Evolutionary conservation across 768 basidiomycete genomes (phyloP), one percentile per base, ranked within the genome.

Genomic region (Lactifluus subvellereus): DNA sequence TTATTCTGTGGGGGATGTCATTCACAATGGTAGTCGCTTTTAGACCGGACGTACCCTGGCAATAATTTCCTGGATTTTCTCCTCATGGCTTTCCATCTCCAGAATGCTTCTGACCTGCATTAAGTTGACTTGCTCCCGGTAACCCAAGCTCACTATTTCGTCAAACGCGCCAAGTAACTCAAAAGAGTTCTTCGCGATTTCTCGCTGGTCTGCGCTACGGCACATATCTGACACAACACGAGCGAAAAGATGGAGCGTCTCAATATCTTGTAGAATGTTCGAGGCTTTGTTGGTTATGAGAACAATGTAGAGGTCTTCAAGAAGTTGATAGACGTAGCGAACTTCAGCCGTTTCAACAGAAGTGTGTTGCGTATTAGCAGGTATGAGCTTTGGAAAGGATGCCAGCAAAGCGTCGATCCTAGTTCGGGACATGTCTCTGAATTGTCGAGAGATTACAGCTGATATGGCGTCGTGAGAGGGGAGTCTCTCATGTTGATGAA

Each of bases 211-310:
- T 6, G 87, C 89, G 61, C 80, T 87, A 68, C 91, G 81, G 73
- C 92, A 94, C 74, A 95, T 75, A 74, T 96, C 94, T 2, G 94
- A 94, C 14, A 97, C 94, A 52, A 97, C 88, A 38, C 96, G 87
- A 1, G 95, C 88, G 69, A 97, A 89, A 42, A 99, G 88, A 68
- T 95, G 92, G 0, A 99, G 81, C 0, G 96, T 99, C 62, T 97
- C 91, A 67, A 98, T 96, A 74, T 98, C 97, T 78, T 97, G 97
- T 43, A 99, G 79, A 70, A 98, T 98, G 71, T 99, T 99, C n/a
- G 91, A 94, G 8, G 93, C 91, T 74, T 97, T 98, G 78, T 98
- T 98, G 59, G 96, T 98, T 76, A 98, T 95, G 67, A 98, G 82
- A 68, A 98, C 82, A 64, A 98, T 96, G 76, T 98, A 98, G 30